Evolutionary conservation across 352 stramenopile species (phyloP), one percentile per base, ranked within the genome.

Genomic region (Pythium utonaiense): DNA sequence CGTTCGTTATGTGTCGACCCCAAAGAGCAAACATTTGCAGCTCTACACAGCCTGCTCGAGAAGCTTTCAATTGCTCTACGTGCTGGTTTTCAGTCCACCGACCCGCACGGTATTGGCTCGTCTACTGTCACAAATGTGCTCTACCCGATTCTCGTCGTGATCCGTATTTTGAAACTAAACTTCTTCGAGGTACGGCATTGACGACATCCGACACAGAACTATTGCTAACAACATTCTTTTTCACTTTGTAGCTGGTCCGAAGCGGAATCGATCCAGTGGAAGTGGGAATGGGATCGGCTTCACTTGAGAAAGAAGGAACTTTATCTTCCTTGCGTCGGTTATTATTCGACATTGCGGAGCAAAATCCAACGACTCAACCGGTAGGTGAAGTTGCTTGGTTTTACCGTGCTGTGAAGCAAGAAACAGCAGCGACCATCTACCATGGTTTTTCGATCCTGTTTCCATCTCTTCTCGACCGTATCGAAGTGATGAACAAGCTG

Each of bases 121-220:
- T 60, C 68, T 9, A 60, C 71, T 17, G 60, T 82, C n/a, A 58
- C 69, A 12, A 64, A 87, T 22, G 56, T 86, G 1, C 45, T 94
- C 24, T 96, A 94, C 36, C 83, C 86, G 6, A 69, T 91, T 12
- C 60, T 93, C 9, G 78, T 93, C 21, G 78, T 78, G 16, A 69
- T 93, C 44, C 77, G 80, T 19, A 48, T 96, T 9, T 61, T 96
- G 13, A 96, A 96, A 53, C 60, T 93, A 5, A 96, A 96, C 68
- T 89, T 96, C 44, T 96, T 93, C 28, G 86, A 96, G 80, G 85
- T 94, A 70, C 53, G 73, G 31, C 34, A 44, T 22, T 21, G 13
- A 22, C 6, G 4, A 6, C 3, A 7, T n/a, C 7, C 16, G 36
- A 44, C 17, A 8, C 7, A 5, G 13, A 49, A 4, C n/a, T n/a